A percentile compares a stretch with the other conserved stretches of the same genome.
phyloP scores from a whole-genome alignment of 345 rosid species.

The Gossypium stocksii region DNA sequence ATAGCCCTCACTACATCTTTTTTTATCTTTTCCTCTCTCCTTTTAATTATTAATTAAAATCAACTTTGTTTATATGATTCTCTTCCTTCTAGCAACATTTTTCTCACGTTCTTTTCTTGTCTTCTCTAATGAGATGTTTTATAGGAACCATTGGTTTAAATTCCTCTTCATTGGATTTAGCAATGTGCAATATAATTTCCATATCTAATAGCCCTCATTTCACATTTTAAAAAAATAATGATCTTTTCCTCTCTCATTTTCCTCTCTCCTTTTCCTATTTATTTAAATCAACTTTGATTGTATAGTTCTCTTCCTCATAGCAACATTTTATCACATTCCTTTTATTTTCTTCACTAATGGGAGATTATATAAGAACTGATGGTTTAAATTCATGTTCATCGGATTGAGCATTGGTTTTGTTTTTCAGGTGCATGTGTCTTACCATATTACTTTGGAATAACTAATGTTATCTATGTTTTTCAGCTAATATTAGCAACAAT shows the following conservation, averaged over 20 bases:
- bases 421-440: not conserved
- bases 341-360: not conserved
- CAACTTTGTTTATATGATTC: not conserved
- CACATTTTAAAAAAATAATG: not conserved
- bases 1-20: not conserved
- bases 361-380: not conserved
- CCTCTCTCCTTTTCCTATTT: not conserved
- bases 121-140: not conserved
- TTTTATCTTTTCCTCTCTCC: not conserved
- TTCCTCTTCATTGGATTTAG: not conserved
- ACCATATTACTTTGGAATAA: not conserved
- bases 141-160: not conserved
- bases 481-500: conserved; percentile 84
- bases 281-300: not conserved
- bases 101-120: not conserved
- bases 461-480: conserved; percentile 26
- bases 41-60: not conserved
- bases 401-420: not conserved
- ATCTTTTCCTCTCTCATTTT: not conserved
- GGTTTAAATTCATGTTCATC: not conserved
- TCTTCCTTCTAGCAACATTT: conserved; percentile 2
- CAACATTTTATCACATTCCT: not conserved
- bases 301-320: not conserved
- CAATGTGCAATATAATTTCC: not conserved
- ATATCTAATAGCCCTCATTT: not conserved